Conservation (phyloP, 2,329 filamentous ascomycete genomes). For the Aspergillus awamori region DNA sequence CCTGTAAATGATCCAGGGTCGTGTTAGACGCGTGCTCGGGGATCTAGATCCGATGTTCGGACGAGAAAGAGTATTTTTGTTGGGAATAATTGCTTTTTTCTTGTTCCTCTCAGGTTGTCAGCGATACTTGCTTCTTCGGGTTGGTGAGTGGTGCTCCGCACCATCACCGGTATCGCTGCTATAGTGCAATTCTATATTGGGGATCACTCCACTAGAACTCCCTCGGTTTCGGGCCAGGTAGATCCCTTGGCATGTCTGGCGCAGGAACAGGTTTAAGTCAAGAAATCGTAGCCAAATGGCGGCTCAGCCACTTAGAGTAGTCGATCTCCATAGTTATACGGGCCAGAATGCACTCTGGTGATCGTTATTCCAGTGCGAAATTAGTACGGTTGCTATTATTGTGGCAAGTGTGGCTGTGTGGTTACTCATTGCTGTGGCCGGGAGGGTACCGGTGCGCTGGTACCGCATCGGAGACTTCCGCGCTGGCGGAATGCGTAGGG, state of each 20-base stretch:
- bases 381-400: neutral
- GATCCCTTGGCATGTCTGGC: neutral
- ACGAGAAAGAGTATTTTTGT: neutral
- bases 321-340: neutral
- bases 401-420: neutral
- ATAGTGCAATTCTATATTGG: neutral
- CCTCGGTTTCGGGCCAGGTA: neutral
- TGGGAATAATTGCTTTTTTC: neutral
- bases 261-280: neutral
- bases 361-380: neutral
- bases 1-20: neutral
- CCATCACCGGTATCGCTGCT: neutral
- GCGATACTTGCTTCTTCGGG: neutral
- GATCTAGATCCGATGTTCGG: conserved; percentile 2
- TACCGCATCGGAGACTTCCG: conserved; percentile 12
- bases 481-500: neutral
- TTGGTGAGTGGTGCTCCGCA: neutral
- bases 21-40: neutral
- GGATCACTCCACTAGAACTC: neutral
- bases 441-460: neutral
- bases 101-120: neutral
- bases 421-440: neutral
- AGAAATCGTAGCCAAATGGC: neutral
- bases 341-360: neutral
- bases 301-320: neutral